Percentiles rank a stretch among this genome's conserved stretches.
Evolutionary conservation across 75 land plant species (phyloP).

Genomic region (Ceratopteris richardii): DNA sequence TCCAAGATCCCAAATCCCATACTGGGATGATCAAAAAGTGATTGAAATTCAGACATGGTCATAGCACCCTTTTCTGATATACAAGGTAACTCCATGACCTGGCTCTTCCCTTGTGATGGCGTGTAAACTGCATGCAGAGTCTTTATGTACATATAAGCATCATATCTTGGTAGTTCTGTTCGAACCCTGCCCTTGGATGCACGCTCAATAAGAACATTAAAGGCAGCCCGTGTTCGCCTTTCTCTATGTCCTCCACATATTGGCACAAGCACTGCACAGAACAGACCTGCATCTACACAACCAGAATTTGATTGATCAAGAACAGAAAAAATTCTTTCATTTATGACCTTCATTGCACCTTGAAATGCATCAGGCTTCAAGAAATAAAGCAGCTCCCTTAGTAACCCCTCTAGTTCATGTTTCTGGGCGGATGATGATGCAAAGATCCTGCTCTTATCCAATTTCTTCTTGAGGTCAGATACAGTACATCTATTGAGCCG

Average conservation of each 20-base stretch:
- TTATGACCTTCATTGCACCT: constrained; percentile 74
- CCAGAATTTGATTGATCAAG: constrained; percentile 57
- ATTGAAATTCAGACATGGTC: constrained; percentile 54
- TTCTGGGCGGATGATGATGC: constrained; percentile 61
- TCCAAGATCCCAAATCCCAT: constrained; percentile 90
- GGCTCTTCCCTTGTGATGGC: constrained; percentile 58
- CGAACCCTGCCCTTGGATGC: constrained; percentile 38
- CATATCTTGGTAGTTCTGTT: constrained; percentile 46
- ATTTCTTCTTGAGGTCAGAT: constrained; percentile 43
- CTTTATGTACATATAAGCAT: constrained; percentile 59
- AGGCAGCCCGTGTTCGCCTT: constrained; percentile 66
- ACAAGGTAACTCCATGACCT: constrained; percentile 53
- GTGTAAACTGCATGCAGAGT: constrained; percentile 71
- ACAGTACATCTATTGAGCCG: constrained; percentile 58
- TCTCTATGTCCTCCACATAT: constrained; percentile 72
- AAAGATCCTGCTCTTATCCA: constrained; percentile 39
- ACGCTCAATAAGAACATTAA: constrained; percentile 78
- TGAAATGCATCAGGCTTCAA: constrained; percentile 81
- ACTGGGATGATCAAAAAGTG: constrained; percentile 83
- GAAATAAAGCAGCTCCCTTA: constrained; percentile 51
- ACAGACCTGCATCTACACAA: constrained; percentile 83
- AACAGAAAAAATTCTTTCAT: constrained; percentile 62
- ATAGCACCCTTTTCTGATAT: constrained; percentile 40
- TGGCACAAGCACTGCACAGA: constrained; percentile 72
- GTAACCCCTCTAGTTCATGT: constrained; percentile 59